phyloP scores from a whole-genome alignment of 1,139 yeast species.

The Meyerozyma guilliermondii region DNA sequence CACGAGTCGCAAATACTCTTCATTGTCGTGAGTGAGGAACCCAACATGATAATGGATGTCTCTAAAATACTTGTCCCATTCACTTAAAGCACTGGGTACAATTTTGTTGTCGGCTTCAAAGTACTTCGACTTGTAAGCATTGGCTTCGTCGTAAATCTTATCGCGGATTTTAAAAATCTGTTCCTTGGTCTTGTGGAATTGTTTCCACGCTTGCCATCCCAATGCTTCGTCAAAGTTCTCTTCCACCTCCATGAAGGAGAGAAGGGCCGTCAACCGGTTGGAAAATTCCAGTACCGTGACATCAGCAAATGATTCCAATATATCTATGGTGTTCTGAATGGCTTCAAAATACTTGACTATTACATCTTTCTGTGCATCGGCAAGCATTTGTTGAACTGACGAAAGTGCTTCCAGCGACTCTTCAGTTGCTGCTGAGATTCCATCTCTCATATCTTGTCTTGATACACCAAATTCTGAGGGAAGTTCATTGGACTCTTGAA shows the following conservation, averaged over 20 bases:
- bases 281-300: slow-evolving; percentile 53
- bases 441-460: slow-evolving; percentile 56
- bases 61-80: slow-evolving; percentile 47
- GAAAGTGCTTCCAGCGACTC: slow-evolving; percentile 28
- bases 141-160: slow-evolving; percentile 42
- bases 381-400: slow-evolving; percentile 29
- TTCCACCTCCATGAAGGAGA: slow-evolving; percentile 25
- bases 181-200: slow-evolving; percentile 55
- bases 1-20: slow-evolving; percentile 62
- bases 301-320: slow-evolving; percentile 70
- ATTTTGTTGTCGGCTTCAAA: slow-evolving; percentile 4
- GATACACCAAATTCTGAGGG: slow-evolving; percentile 27
- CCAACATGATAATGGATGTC: slow-evolving; percentile 59
- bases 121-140: slow-evolving; percentile 24
- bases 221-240: slow-evolving; percentile 26
- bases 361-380: slow-evolving; percentile 27
- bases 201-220: slow-evolving; percentile 66
- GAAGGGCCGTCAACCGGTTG: slow-evolving; percentile 25
- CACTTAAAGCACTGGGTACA: slow-evolving; percentile 37
- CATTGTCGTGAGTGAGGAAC: slow-evolving; percentile 61
- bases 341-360: slow-evolving; percentile 35
- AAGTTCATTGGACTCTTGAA: slow-evolving; percentile 33
- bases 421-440: slow-evolving; percentile 35
- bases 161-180: slow-evolving; percentile 53
- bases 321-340: slow-evolving; percentile 55